phyloP scores from a whole-genome alignment of 2,329 filamentous ascomycete genomes.

The Phaeomoniella chlamydospora region DNA sequence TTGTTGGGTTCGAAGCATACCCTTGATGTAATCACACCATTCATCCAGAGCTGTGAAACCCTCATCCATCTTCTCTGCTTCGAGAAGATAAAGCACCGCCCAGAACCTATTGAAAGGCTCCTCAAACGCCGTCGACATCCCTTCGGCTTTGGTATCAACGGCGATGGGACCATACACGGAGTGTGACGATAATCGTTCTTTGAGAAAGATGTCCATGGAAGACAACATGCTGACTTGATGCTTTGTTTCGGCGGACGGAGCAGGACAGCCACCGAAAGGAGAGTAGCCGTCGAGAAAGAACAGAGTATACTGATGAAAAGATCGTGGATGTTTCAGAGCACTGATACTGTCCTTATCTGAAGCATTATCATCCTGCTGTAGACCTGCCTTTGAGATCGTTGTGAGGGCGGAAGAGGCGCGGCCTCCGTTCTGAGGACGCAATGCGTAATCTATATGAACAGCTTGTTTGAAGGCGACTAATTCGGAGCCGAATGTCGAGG shows the following conservation, averaged over 20 bases:
- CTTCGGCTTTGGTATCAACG: not conserved
- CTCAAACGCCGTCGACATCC: not conserved
- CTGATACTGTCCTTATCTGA: not conserved
- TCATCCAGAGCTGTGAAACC: not conserved
- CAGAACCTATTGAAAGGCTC: not conserved
- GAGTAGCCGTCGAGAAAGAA: not conserved
- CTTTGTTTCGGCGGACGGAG: not conserved
- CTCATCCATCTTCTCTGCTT: not conserved
- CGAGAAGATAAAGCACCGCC: not conserved
- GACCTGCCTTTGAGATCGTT: not conserved
- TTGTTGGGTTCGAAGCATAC: not conserved
- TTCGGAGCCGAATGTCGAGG: not conserved
- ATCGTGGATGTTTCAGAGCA: not conserved
- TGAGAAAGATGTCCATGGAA: not conserved
- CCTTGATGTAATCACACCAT: not conserved
- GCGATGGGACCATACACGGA: not conserved
- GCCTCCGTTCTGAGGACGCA: not conserved
- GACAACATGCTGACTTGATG: not conserved
- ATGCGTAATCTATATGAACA: not conserved
- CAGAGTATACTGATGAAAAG: not conserved
- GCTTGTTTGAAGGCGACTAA: not conserved
- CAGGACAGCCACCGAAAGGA: not conserved
- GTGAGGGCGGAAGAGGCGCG: not conserved
- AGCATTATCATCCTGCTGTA: not conserved
- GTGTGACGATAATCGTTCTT: not conserved